phyloP scores from a whole-genome alignment of 2,329 filamentous ascomycete species.

The Apiospora hydei region DNA sequence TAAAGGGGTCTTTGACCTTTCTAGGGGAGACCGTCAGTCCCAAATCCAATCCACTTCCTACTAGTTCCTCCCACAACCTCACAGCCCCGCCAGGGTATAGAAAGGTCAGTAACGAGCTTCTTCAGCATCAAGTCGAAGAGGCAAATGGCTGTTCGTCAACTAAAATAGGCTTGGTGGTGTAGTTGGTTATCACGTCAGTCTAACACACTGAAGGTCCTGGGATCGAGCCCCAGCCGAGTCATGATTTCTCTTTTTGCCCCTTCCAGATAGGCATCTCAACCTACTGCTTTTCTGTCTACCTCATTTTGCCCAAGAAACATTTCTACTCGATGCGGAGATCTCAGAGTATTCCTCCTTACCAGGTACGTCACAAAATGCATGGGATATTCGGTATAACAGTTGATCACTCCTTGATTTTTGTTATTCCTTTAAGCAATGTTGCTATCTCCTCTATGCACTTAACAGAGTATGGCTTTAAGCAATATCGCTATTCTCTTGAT shows the following conservation, averaged over 20 bases:
- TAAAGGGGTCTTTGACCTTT: not conserved
- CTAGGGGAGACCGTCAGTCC: no score
- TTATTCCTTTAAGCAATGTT: not conserved
- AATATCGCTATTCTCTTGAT: not conserved
- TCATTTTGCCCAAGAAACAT: no score
- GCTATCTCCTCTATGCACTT: not conserved
- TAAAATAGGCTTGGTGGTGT: conserved; percentile 38
- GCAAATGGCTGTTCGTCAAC: no score
- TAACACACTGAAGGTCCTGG: conserved; percentile 51
- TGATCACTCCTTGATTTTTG: not conserved
- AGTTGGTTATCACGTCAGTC: conserved; percentile 58
- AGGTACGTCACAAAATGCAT: not conserved
- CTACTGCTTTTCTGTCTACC: no score
- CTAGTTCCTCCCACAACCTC: not conserved
- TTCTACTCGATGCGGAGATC: not conserved
- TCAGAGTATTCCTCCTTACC: not conserved
- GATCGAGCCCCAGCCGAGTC: conserved; percentile 39
- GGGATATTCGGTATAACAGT: not conserved
- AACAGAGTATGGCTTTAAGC: not conserved
- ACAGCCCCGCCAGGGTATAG: not conserved
- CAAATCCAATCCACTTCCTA: not conserved
- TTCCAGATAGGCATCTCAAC: no score
- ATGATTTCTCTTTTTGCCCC: not conserved
- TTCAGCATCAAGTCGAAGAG: not conserved
- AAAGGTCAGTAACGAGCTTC: not conserved